Conservation (phyloP, 441 rosid genomes). For the Bruguiera hainesii region DNA sequence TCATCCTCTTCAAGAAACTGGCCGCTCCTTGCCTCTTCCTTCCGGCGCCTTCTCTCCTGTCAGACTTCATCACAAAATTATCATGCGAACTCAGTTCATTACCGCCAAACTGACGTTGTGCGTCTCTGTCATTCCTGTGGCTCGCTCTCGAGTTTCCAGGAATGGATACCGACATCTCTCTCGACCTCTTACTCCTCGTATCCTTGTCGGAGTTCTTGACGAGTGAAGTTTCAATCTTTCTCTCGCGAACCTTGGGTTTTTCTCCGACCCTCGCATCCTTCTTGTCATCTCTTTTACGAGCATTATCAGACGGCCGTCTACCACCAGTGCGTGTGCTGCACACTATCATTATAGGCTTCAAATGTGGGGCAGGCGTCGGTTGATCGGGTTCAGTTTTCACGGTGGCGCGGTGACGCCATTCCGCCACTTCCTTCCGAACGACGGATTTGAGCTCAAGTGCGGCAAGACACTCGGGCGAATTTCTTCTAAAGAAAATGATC, state of each 20-base stretch:
- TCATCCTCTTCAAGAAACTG: slow-evolving; percentile 48
- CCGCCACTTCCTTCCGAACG: slow-evolving; percentile 36
- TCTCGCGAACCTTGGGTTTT: slow-evolving; percentile 23
- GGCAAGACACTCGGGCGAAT: slow-evolving; percentile 36
- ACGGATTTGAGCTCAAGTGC: slow-evolving; percentile 37
- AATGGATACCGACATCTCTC: slow-evolving; percentile 24
- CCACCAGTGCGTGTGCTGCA: slow-evolving; percentile 32
- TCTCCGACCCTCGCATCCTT: slow-evolving; percentile 23
- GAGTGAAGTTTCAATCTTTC: slow-evolving; percentile 19
- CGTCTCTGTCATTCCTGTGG: slow-evolving; percentile 24
- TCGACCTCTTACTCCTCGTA: slow-evolving; percentile 29
- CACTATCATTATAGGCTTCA: slow-evolving; percentile 29
- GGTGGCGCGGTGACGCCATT: slow-evolving; percentile 14
- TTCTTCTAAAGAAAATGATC: slow-evolving; percentile 31
- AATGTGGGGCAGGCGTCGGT: slow-evolving; percentile 1
- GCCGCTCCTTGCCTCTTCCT: slow-evolving; percentile 48
- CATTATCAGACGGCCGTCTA: slow-evolving; percentile 19
- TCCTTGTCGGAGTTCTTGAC: slow-evolving; percentile 25
- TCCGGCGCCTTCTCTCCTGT: slow-evolving; percentile 29
- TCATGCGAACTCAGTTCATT: slow-evolving; percentile 54
- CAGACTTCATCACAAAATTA: slow-evolving; percentile 27
- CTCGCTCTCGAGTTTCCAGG: slow-evolving; percentile 21
- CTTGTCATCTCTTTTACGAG: slow-evolving; percentile 20
- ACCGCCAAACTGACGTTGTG: slow-evolving; percentile 36
- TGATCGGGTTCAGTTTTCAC: slow-evolving; percentile 19